Percentiles rank a stretch among this genome's conserved stretches.
Evolutionary conservation across 805 yeast species (phyloP).

Genomic region (Limtongia smithiae): DNA sequence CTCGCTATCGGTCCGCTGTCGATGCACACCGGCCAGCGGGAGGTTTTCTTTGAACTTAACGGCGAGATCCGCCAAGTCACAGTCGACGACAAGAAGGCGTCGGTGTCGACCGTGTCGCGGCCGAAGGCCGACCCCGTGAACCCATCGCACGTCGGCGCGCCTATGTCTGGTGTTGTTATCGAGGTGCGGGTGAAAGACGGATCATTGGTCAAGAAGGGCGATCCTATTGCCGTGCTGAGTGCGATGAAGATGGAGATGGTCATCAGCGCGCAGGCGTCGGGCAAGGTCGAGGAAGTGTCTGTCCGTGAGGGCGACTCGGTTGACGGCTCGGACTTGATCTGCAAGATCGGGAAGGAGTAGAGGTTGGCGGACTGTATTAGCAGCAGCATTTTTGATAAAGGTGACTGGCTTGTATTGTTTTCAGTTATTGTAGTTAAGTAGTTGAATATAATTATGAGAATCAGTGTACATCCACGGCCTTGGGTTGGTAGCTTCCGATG

Average conservation of each 20-base stretch:
- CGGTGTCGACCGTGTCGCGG: conserved; percentile 79
- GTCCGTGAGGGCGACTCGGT: conserved; percentile 92
- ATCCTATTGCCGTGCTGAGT: conserved; percentile 85
- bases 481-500: too few relatives aligned
- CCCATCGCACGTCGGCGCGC: conserved; percentile 93
- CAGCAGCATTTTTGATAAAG: too few relatives aligned
- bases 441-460: too few relatives aligned
- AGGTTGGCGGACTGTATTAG: not conserved
- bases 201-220: conserved; percentile 90
- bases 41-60: conserved; percentile 94
- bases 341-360: conserved; percentile 46
- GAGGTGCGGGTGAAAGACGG: conserved; percentile 91
- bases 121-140: conserved; percentile 86
- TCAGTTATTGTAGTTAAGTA: too few relatives aligned
- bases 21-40: conserved; percentile 82
- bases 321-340: conserved; percentile 87
- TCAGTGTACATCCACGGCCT: too few relatives aligned
- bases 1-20: conserved; percentile 91
- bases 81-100: conserved; percentile 80
- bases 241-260: conserved; percentile 99
- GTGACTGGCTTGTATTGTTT: too few relatives aligned
- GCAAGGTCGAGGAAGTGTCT: conserved; percentile 70
- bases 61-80: conserved; percentile 98
- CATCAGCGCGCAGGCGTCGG: conserved; percentile 84
- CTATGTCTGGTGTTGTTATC: conserved; percentile 98